Percentiles rank a stretch among this genome's conserved stretches.
Evolutionary conservation across 1,139 yeast genomes (phyloP).

Genomic region (Pichia sp.): DNA sequence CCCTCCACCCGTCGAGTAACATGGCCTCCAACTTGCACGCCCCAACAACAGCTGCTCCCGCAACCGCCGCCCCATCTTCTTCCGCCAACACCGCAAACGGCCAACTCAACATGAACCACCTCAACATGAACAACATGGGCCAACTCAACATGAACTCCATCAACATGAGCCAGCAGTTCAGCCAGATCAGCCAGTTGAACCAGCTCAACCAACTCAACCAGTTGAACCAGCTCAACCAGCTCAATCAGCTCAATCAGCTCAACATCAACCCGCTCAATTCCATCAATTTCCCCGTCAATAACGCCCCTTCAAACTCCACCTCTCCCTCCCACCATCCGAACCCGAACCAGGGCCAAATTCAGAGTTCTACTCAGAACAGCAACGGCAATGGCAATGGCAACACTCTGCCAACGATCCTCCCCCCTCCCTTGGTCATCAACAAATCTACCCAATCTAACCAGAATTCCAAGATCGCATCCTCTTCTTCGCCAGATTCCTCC

Average conservation of each 20-base stretch:
- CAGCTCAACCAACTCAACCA: slow-evolving; percentile 3
- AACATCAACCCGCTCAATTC: slow-evolving; percentile 7
- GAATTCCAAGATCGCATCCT: background rate
- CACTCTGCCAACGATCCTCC: slow-evolving; percentile 1
- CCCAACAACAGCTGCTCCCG: background rate
- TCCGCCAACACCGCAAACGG: background rate
- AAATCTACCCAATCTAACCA: background rate
- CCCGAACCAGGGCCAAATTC: background rate
- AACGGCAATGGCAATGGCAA: background rate
- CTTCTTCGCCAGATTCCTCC: background rate
- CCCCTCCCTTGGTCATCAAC: slow-evolving; percentile 1
- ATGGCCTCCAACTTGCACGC: background rate
- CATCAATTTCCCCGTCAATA: slow-evolving; percentile 4
- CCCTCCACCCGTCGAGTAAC: background rate
- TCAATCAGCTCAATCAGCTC: background rate
- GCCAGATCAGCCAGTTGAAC: slow-evolving; percentile 7
- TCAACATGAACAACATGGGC: slow-evolving; percentile 4
- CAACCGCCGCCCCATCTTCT: background rate
- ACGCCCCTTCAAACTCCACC: background rate
- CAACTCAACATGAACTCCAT: slow-evolving; percentile 3
- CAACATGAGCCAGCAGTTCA: slow-evolving; percentile 3
- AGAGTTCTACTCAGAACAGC: background rate
- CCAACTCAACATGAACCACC: slow-evolving; percentile 1
- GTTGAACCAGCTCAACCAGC: slow-evolving; percentile 2
- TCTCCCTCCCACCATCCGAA: background rate